phyloP scores from a whole-genome alignment of 2,329 filamentous ascomycete species.

The Lojkania enalia region DNA sequence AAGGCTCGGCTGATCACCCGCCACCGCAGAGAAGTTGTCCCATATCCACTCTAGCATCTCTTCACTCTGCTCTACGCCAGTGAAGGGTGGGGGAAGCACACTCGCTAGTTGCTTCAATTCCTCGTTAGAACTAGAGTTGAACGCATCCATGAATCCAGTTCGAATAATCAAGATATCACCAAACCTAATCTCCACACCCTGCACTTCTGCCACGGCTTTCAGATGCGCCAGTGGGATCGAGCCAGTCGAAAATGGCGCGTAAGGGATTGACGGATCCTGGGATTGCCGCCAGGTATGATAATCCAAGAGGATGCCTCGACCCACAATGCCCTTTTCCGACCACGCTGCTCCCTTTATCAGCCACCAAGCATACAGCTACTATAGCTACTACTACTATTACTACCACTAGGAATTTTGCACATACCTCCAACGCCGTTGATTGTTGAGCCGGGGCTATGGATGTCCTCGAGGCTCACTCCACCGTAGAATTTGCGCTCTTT shows the following conservation, averaged over 20 bases:
- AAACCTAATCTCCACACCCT: slow-evolving; percentile 12
- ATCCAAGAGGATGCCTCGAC: slow-evolving; percentile 57
- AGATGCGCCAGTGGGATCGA: background rate
- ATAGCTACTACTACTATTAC: no score
- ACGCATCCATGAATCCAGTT: slow-evolving; percentile 10
- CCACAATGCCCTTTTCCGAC: slow-evolving; percentile 58
- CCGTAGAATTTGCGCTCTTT: slow-evolving; percentile 23
- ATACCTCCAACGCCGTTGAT: slow-evolving; percentile 1
- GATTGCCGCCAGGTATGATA: slow-evolving; percentile 32
- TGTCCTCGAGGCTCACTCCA: slow-evolving; percentile 1
- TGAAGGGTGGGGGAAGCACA: slow-evolving; percentile 14
- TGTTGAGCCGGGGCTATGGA: background rate
- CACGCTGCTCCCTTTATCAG: no score
- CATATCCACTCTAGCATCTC: slow-evolving; percentile 54
- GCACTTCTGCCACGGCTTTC: background rate
- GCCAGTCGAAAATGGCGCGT: background rate
- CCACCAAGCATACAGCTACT: no score
- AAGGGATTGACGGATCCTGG: background rate
- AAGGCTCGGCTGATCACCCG: background rate
- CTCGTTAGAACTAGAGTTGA: slow-evolving; percentile 6
- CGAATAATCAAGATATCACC: slow-evolving; percentile 19
- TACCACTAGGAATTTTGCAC: slow-evolving; percentile 15
- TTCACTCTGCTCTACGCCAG: slow-evolving; percentile 29
- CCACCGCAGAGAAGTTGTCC: background rate
- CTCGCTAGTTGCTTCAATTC: slow-evolving; percentile 2